A percentile compares a stretch with the other conserved stretches of the same genome.
Conservation (phyloP, 148 eudicot genomes). For the Fagopyrum tataricum region DNA sequence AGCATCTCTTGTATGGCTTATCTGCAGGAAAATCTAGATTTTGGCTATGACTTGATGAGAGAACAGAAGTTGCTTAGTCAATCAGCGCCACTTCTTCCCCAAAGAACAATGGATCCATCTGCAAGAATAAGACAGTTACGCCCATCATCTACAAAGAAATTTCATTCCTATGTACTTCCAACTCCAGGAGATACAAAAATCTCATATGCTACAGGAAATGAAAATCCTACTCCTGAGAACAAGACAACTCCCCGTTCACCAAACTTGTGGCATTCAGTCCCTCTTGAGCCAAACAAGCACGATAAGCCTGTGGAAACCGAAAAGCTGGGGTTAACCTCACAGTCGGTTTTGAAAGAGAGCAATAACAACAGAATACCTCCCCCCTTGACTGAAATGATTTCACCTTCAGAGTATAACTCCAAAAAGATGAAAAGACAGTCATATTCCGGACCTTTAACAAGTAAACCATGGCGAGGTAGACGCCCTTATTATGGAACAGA, state of each 20-base stretch:
- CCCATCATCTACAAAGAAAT: conserved; percentile 51
- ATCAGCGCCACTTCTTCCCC: conserved; percentile 75
- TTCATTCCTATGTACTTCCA: conserved; percentile 63
- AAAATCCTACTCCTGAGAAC: conserved; percentile 26
- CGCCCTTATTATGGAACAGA: conserved; percentile 28
- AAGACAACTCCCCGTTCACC: conserved; percentile 27
- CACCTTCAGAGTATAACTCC: conserved; percentile 29
- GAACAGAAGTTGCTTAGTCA: conserved; percentile 49
- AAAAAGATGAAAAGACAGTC: conserved; percentile 44
- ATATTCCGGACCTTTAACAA: conserved; percentile 70
- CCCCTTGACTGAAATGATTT: conserved; percentile 37
- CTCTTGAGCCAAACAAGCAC: conserved; percentile 30
- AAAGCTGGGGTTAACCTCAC: conserved; percentile 31
- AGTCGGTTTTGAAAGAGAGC: conserved; percentile 52
- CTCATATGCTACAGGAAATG: conserved; percentile 26
- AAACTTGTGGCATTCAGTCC: conserved; percentile 41
- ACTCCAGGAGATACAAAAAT: conserved; percentile 57
- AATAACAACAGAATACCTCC: conserved; percentile 43
- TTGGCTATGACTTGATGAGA: conserved; percentile 22
- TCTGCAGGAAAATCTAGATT: conserved; percentile 34
- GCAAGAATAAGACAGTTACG: conserved; percentile 48
- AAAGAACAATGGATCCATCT: conserved; percentile 48
- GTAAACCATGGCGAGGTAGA: conserved; percentile 39
- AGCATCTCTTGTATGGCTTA: background rate
- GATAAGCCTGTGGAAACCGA: conserved; percentile 32